phyloP scores from a whole-genome alignment of 1,139 yeast species.

The Candida sojae region DNA sequence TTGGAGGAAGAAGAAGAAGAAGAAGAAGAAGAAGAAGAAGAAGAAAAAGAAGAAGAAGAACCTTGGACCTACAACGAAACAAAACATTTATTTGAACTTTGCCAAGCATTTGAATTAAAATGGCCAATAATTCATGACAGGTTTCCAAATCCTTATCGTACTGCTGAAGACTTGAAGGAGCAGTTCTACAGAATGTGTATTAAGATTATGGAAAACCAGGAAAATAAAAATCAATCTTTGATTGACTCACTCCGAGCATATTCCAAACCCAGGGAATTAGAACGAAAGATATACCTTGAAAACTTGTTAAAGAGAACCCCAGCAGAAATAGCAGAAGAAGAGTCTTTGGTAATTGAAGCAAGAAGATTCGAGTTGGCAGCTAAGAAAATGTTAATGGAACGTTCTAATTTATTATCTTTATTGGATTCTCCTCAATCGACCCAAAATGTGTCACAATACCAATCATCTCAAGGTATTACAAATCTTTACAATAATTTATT shows the following conservation, averaged over 20 bases:
- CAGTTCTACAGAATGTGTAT: constrained; percentile 61
- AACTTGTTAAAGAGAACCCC: constrained; percentile 82
- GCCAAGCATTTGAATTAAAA: constrained; percentile 73
- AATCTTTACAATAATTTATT: constrained; percentile 81
- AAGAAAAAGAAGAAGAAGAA: constrained; percentile 8
- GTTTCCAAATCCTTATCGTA: constrained; percentile 46
- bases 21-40: constrained; percentile 6
- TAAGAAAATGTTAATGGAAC: constrained; percentile 80
- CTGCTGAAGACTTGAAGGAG: constrained; percentile 79
- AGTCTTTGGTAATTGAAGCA: constrained; percentile 89
- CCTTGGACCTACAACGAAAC: constrained; percentile 82
- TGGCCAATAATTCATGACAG: constrained; percentile 88
- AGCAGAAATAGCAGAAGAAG: constrained; percentile 97
- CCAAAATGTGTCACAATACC: constrained; percentile 73
- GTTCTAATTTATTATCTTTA: constrained; percentile 75
- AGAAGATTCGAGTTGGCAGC: constrained; percentile 92
- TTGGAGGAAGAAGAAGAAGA: constrained; percentile 6
- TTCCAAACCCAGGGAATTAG: constrained; percentile 67
- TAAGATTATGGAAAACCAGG: constrained; percentile 47
- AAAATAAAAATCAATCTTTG: constrained; percentile 46
- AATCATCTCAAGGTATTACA: constrained; percentile 86
- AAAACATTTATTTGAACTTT: constrained; percentile 67
- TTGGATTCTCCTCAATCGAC: constrained; percentile 89
- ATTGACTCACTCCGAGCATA: constrained; percentile 55
- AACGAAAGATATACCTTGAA: constrained; percentile 78